Base-by-base conservation (phyloP, 1,284 basidiomycete species). In the Puccinia coronata region DNA sequence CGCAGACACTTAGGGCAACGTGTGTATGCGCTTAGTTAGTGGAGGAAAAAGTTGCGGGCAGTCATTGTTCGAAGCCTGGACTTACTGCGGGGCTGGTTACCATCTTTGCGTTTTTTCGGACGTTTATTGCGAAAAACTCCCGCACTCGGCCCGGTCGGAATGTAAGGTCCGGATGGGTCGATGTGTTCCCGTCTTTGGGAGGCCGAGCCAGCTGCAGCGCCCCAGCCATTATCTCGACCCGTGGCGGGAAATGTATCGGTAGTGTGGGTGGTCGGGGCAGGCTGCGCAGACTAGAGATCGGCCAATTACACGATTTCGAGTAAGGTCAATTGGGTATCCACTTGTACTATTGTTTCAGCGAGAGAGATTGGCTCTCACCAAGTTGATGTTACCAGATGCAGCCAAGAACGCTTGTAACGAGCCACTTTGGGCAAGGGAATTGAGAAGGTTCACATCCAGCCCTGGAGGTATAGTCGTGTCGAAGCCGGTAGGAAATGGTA, bases 131-230 rank as follows among this genome's bases (percentile, higher is more conserved):
- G 51, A 41, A 51, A 57, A 39, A 55, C 61, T 39, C 77, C 77
- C 5, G 67, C 70, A 43, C 78, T 72, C n/a, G 78, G 78, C 25
- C 78, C 70, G n/a, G 70, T 72, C 23, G 78, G 69, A 65, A 80
- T 80, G 51, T 59, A 74, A 39, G 72, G 72, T 11, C 25, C 41
- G 18, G 43, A 23, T 34, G 55, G 11, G 28, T 76, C 43, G 20
- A 55, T 71, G 18, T 59, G 39, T 11, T 73, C 69, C 41, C 70
- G 78, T 57, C 43, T 28, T 28, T 39, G 55, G 16, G 53, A 25
- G 55, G 69, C 78, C 25, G 78, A 80, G 8, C 69, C 69, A 20
- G 78, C 69, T n/a, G 70, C 78, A 51, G 69, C 78, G 65, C 70
- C 70, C 78, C 78, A 80, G 39, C 78, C 78, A 59, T 80, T 80